These are phyloP conservation scores for Fusarium tjaetaba DNA, from an alignment of 2,329 filamentous ascomycete genomes.

Conservation along the genomic window DNA sequence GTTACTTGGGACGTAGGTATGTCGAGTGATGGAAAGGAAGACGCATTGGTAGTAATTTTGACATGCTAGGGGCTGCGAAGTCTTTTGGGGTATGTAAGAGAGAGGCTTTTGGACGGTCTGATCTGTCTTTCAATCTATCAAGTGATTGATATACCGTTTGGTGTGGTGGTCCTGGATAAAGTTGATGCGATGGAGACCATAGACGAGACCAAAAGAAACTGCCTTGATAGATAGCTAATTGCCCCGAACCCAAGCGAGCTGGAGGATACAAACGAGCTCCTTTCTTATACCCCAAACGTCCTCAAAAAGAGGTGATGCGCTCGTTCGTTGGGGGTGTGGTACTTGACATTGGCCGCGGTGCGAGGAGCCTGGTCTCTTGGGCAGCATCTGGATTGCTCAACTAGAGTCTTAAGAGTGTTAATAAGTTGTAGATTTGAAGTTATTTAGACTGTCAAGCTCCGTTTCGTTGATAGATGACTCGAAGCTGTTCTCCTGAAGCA, in stretches of 20 bases:
- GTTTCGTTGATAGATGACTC: neutral
- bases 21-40: neutral
- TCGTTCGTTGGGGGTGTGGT: too few relatives aligned
- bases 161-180: neutral
- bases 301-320: neutral
- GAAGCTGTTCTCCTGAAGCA: neutral
- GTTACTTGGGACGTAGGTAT: too few relatives aligned
- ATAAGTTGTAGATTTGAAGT: fast-evolving
- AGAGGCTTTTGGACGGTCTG: fast-evolving
- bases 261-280: fast-evolving
- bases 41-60: neutral
- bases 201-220: too few relatives aligned
- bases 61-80: fast-evolving
- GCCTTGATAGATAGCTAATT: neutral
- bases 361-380: neutral
- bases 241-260: fast-evolving
- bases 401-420: neutral
- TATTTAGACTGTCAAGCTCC: fast-evolving
- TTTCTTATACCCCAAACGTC: fast-evolving
- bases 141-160: neutral
- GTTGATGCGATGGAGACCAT: fast-evolving
- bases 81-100: too few relatives aligned
- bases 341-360: neutral
- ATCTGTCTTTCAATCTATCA: neutral
- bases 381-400: fast-evolving